Evolutionary conservation across 495 filamentous ascomycete genomes (phyloP), one percentile per base, ranked within the genome.

Genomic region (Staphylotrichum longicolle): DNA sequence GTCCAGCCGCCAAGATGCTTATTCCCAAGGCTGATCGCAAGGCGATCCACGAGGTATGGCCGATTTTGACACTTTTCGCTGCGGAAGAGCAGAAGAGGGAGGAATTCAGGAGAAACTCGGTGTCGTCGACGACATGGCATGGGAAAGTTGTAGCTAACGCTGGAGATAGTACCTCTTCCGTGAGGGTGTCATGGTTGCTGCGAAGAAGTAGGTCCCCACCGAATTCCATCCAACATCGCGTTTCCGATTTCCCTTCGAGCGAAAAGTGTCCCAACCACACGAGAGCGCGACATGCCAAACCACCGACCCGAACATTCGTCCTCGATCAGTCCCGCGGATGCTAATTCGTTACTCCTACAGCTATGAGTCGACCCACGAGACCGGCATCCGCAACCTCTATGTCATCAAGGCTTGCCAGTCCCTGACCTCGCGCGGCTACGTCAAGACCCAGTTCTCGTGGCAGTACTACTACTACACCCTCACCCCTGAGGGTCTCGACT

Each of bases 391-490:
- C 87, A 98, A 98, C 86, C 91, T 98, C 72, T 96, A 76, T 76
- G 92, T 98, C 77, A 89, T 98, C 86, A 98, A 98, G 87, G 95
- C 94, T 66, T 85, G 84, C 81, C 94, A 98, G 85, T 98, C 94
- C 63, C 85, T 98, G 72, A 93, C 86, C 83, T 98, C 94, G 72
- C 91, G 93, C 77, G 92, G 92, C 76, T 98, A 87, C 80, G 85
- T 98, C 81, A 98, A 98, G 89, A 98, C 94, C 69, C 94, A 92
- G 79, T 98, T 98, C 89, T 96, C 91, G 63, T 98, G 94, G 94
- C 94, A 98, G 84, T 98, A 93, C 88, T 98, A 97, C 87, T 98
- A 98, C 89, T 98, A 98, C 88, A 98, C 95, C 79, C 88, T 98
- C 76, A 98, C 94, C 77, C 91, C 92, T 70, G 93, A 97, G 73